These are phyloP conservation scores for Globisporangium takayamanum DNA, from an alignment of 352 stramenopile species.

Conservation along the genomic window DNA sequence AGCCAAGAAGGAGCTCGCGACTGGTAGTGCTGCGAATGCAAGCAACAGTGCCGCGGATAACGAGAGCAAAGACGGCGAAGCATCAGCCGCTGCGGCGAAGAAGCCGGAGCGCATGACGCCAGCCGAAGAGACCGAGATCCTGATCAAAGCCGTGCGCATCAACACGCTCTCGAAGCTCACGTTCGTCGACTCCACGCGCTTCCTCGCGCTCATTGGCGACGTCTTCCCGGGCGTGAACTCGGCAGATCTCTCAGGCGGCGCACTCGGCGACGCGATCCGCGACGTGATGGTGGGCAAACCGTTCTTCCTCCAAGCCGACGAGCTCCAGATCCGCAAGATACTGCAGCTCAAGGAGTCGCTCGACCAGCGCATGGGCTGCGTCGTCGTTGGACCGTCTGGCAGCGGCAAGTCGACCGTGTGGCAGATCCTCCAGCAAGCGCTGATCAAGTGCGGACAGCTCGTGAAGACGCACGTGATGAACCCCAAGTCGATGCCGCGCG, in stretches of 20 bases:
- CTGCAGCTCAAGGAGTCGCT: constrained; percentile 94
- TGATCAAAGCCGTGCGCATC: constrained; percentile 94
- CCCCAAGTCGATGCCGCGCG: constrained; percentile 92
- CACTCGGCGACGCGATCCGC: constrained; percentile 79
- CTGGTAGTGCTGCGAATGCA: background rate
- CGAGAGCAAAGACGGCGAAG: constrained; percentile 13
- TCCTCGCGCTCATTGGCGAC: constrained; percentile 90
- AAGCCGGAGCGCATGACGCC: constrained; percentile 35
- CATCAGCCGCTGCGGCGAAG: background rate
- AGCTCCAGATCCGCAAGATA: constrained; percentile 93
- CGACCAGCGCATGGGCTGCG: constrained; percentile 93
- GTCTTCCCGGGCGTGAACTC: constrained; percentile 89
- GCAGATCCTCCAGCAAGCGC: constrained; percentile 86
- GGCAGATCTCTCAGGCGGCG: constrained; percentile 73
- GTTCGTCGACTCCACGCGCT: constrained; percentile 86
- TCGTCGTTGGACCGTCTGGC: constrained; percentile 90
- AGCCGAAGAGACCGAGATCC: constrained; percentile 84
- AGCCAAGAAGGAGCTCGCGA: constrained; percentile 64
- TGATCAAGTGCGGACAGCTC: constrained; percentile 74
- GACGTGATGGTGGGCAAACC: constrained; percentile 88
- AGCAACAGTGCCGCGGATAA: constrained; percentile 5
- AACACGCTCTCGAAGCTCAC: constrained; percentile 96
- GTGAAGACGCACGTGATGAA: constrained; percentile 96
- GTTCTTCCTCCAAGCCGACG: constrained; percentile 85
- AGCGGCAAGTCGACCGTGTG: constrained; percentile 94